Evolutionary conservation across 768 basidiomycete species (phyloP).

Genomic region (Sistotremastrum suecicum): DNA sequence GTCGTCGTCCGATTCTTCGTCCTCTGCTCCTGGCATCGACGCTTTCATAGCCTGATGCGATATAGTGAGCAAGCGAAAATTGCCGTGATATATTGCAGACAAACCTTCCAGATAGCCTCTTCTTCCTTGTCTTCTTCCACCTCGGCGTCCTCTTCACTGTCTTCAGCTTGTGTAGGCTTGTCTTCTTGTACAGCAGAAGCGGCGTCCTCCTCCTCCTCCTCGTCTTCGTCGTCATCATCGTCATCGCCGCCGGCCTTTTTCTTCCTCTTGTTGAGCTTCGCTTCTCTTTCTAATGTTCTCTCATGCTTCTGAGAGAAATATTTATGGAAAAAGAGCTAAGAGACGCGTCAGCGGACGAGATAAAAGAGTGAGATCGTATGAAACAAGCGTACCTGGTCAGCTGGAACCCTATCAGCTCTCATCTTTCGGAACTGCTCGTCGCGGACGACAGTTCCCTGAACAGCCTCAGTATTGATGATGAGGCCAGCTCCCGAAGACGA

Average conservation of each 20-base stretch:
- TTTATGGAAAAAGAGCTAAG: conserved; percentile 78
- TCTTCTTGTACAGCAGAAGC: conserved; percentile 15
- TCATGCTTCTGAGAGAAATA: conserved; percentile 68
- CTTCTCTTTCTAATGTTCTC: conserved; percentile 32
- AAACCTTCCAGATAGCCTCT: conserved; percentile 82
- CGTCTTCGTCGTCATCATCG: conserved; percentile 10
- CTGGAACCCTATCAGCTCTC: conserved; percentile 59
- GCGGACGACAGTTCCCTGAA: conserved; percentile 42
- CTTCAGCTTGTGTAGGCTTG: conserved; percentile 14
- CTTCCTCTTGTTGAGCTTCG: conserved; percentile 34
- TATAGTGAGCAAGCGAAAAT: conserved; percentile 1
- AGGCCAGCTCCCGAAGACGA: conserved; percentile 50
- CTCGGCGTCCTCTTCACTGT: conserved; percentile 20
- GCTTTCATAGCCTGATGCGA: conserved; percentile 68
- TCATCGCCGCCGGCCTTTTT: conserved; percentile 20
- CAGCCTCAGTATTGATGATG: conserved; percentile 49
- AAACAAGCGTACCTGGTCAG: conserved; percentile 54
- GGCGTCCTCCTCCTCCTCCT: conserved; percentile 19
- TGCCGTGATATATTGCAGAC: conserved; percentile 4
- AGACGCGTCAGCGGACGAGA: conserved; percentile 1
- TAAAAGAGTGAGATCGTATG: not conserved
- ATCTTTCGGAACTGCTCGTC: conserved; percentile 61
- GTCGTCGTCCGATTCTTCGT: conserved; percentile 20
- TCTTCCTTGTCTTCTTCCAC: conserved; percentile 39
- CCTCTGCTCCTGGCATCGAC: conserved; percentile 53